Evolutionary conservation across 139 green algal species (phyloP), one percentile per base, ranked within the genome.

Genomic region (Picochlorum sp.): DNA sequence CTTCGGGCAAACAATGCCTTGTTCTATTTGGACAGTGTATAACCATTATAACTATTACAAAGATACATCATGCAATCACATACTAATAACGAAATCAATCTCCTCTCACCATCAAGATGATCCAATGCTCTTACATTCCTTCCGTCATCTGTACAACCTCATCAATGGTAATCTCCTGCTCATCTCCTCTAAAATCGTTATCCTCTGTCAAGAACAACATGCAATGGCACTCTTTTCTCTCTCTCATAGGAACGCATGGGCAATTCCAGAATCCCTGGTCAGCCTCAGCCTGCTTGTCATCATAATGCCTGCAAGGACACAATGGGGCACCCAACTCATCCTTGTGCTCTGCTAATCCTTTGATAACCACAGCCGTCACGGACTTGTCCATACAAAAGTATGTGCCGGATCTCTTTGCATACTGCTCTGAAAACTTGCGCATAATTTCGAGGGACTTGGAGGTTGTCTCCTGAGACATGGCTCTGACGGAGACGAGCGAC

Each of bases 191-290:
- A 75, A 99, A 99, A 60, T 93, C 85, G 62, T 96, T 96, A 65
- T 97, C 94, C 45, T 95, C 83, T 2, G 90, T 98, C 16, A 99
- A 72, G 77, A 99, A 99, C 6, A 99, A 87, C 94, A 99, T 99
- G 87, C 94, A 99, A 65, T 99, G 94, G 78, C 94, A 99, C 71
- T 98, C 94, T 82, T 95, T 92, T 38, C 87, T 79, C 69, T 98
- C 92, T 20, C 94, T 78, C 94, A 99, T 99, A 13, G 94, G 94
- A 41, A 98, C 92, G 63, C 94, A 99, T 1, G 94, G 94, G 77
- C 94, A 99, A 77, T 99, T 99, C 94, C 94, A 99, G 80, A 95
- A 99, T 6, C 94, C 94, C 69, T 94, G 78, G 6, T 85, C 77
- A 3, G 85, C 94, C 72, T 99, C 94, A 8, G 83, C 79, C 21